A percentile compares a stretch with the other conserved stretches of the same genome.
Evolutionary conservation across 805 yeast genomes (phyloP).

Genomic region (Ogataea pini): DNA sequence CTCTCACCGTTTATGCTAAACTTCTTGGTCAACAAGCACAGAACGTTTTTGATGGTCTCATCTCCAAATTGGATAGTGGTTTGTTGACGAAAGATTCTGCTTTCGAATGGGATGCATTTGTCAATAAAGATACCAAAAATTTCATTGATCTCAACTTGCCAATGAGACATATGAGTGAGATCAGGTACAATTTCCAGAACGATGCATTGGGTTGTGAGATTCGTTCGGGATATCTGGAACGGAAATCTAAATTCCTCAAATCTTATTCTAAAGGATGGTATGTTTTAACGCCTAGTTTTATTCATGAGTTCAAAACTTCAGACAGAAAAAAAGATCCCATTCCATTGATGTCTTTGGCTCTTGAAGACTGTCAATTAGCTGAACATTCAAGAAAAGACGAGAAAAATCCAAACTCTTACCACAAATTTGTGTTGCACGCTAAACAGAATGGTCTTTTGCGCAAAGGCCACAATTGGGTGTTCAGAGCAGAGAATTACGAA

Average conservation of each 20-base stretch:
- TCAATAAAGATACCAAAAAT: conserved; percentile 62
- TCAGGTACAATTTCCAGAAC: conserved; percentile 65
- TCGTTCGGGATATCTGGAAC: conserved; percentile 78
- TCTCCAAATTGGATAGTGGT: conserved; percentile 66
- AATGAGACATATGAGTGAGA: conserved; percentile 59
- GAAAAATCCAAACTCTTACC: conserved; percentile 49
- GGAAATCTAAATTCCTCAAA: conserved; percentile 88
- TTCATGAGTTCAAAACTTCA: conserved; percentile 85
- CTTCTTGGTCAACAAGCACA: conserved; percentile 73
- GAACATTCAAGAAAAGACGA: conserved; percentile 80
- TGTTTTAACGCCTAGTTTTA: conserved; percentile 81
- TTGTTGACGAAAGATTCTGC: conserved; percentile 75
- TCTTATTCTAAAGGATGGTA: conserved; percentile 91
- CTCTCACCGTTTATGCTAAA: conserved; percentile 70
- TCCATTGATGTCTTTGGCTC: conserved; percentile 80
- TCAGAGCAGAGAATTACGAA: conserved; percentile 81
- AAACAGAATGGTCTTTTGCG: conserved; percentile 74
- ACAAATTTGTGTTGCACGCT: conserved; percentile 78
- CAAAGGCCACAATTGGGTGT: conserved; percentile 92
- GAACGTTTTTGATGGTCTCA: conserved; percentile 62
- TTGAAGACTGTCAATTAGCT: conserved; percentile 77
- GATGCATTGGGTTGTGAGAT: conserved; percentile 69
- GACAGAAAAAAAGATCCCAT: conserved; percentile 79
- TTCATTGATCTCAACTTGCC: conserved; percentile 66
- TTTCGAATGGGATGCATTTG: conserved; percentile 87